Evolutionary conservation across 768 basidiomycete species (phyloP).

Genomic region (Tephrocybe rancida): DNA sequence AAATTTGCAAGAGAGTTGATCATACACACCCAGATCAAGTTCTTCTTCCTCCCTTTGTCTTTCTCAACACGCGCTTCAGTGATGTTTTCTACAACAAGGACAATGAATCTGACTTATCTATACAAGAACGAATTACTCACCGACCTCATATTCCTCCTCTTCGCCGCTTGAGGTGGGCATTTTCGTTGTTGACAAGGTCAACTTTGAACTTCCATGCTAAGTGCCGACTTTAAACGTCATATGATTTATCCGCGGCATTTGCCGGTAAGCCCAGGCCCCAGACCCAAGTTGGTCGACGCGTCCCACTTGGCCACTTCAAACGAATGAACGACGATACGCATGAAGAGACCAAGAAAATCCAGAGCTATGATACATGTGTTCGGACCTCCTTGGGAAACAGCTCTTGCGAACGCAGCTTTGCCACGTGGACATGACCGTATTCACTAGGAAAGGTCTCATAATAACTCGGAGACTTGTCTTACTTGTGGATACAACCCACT

Average conservation of each 20-base stretch:
- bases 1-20: slow-evolving; percentile 7
- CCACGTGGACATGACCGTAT: too few relatives aligned
- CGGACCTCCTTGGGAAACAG: too few relatives aligned
- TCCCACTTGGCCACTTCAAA: too few relatives aligned
- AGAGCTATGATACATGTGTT: too few relatives aligned
- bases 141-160: slow-evolving; percentile 68
- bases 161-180: slow-evolving; percentile 32
- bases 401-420: too few relatives aligned
- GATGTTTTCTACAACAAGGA: slow-evolving; percentile 47
- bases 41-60: slow-evolving; percentile 41
- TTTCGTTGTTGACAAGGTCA: neutral
- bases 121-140: slow-evolving; percentile 37
- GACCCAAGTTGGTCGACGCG: too few relatives aligned
- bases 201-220: neutral
- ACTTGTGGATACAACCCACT: neutral
- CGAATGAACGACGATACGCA: too few relatives aligned
- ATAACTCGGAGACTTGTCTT: slow-evolving; percentile 9
- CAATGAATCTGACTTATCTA: slow-evolving; percentile 1
- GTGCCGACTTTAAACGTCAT: too few relatives aligned
- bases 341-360: too few relatives aligned
- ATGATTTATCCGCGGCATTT: too few relatives aligned
- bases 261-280: too few relatives aligned
- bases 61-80: slow-evolving; percentile 52
- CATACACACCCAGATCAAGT: slow-evolving; percentile 52
- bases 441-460: neutral